Evolutionary conservation across 2,329 filamentous ascomycete species (phyloP), one percentile per base, ranked within the genome.

Genomic region (Huntiella omanensis): DNA sequence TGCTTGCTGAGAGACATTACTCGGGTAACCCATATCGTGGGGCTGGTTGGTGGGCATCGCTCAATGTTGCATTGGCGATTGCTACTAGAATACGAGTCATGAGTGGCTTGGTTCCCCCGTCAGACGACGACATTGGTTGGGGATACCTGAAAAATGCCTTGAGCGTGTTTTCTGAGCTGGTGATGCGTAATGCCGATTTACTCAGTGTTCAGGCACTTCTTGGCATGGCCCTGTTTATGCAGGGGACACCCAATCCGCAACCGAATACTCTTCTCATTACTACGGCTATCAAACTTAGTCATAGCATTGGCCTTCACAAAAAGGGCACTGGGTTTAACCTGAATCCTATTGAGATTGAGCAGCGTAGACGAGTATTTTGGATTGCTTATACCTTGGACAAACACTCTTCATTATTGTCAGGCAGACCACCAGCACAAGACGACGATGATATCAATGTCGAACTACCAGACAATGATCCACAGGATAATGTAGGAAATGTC

Each of bases 11-110:
- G 57, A 77, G 82, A 54, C 88, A 96, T 59, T 98, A 96, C 61
- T 92, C 86, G 1, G 68, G 77, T 43, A 83, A 96, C 54, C 88
- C 88, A 1, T 96, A 95, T 54, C 80, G 93, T 58, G 87, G 88
- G 22, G 92, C 86, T 4, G 91, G 91, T 3, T 98, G 91, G 91
- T 98, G 91, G 88, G 91, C 91, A 4, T 93, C 86, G 61, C 70
- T 98, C 55, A 98, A 98, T 55, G 81, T 93, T 49, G 85, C 82
- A 1, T 65, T 98, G 47, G 91, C 88, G n/a, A 92, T 95, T 54
- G 82, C 88, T 4, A 85, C 95, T 58, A 75, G 91, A 36, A 67
- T 98, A 56, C 80, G 91, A 8, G 85, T 95, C 16, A 94, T 95
- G 86, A 93, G 84, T 65, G 91, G 94, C 56, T 67, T 94, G 6